Evolutionary conservation across 2,329 filamentous ascomycete species (phyloP).

Genomic region (Beauveria scarabaeidicola): DNA sequence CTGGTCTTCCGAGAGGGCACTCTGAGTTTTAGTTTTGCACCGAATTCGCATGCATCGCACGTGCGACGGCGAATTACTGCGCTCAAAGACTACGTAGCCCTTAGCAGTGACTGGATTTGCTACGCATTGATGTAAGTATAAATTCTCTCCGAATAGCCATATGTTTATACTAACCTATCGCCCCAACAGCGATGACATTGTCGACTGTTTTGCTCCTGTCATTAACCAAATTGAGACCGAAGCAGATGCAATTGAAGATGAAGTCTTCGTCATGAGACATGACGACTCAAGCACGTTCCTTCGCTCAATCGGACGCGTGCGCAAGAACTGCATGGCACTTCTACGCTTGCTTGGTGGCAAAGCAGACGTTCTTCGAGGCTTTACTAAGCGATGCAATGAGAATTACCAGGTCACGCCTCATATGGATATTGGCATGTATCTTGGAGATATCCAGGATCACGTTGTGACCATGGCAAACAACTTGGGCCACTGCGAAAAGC

Average conservation of each 20-base stretch:
- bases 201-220: conserved; percentile 86
- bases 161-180: conserved; percentile 18
- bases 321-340: conserved; percentile 90
- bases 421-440: conserved; percentile 92
- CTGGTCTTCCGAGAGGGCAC: conserved; percentile 94
- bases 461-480: conserved; percentile 99
- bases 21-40: conserved; percentile 85
- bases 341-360: conserved; percentile 92
- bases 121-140: conserved; percentile 82
- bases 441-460: conserved; percentile 97
- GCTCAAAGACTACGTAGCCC: conserved; percentile 86
- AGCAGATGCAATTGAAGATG: conserved; percentile 88
- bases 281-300: conserved; percentile 86
- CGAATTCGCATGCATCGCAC: conserved; percentile 77
- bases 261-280: conserved; percentile 83
- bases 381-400: conserved; percentile 97
- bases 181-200: conserved; percentile 72
- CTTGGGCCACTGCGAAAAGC: conserved; percentile 92
- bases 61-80: conserved; percentile 88
- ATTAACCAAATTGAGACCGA: conserved; percentile 82
- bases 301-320: conserved; percentile 77
- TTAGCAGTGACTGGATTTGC: conserved; percentile 98
- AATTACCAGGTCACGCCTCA: conserved; percentile 92
- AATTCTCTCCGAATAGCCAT: background rate
- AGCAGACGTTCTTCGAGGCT: conserved; percentile 95